These are phyloP conservation scores for Quercus suber DNA, from an alignment of 306 rosid genomes.

Conservation along the genomic window DNA sequence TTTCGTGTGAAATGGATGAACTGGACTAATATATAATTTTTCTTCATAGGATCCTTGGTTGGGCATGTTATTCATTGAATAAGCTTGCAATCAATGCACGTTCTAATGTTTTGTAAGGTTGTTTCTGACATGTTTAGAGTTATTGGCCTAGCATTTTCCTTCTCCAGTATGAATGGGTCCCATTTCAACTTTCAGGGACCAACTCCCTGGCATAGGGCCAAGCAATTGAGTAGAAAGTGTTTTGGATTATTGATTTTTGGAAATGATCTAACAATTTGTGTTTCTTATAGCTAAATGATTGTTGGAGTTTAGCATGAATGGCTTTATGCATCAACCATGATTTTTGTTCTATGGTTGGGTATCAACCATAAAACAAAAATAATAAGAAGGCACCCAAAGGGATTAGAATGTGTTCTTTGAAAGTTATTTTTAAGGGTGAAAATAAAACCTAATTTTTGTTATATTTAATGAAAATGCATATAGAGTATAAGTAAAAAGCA, in stretches of 20 bases:
- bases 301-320: background rate
- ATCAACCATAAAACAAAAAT: too few relatives aligned
- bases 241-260: background rate
- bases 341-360: too few relatives aligned
- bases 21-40: background rate
- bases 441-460: too few relatives aligned
- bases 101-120: background rate
- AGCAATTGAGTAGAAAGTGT: background rate
- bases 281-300: background rate
- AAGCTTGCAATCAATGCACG: background rate
- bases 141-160: background rate
- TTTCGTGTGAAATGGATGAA: background rate
- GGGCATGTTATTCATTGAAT: background rate
- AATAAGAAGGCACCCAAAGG: too few relatives aligned
- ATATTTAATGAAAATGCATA: too few relatives aligned
- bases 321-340: background rate
- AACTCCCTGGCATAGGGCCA: background rate
- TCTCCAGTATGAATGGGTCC: background rate
- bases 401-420: too few relatives aligned
- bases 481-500: too few relatives aligned
- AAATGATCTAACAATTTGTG: background rate
- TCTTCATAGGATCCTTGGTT: background rate
- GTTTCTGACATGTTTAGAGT: background rate
- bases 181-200: background rate
- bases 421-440: too few relatives aligned